Base-by-base conservation (phyloP, 2,329 filamentous ascomycete genomes). In the Colletotrichum graminicola region DNA sequence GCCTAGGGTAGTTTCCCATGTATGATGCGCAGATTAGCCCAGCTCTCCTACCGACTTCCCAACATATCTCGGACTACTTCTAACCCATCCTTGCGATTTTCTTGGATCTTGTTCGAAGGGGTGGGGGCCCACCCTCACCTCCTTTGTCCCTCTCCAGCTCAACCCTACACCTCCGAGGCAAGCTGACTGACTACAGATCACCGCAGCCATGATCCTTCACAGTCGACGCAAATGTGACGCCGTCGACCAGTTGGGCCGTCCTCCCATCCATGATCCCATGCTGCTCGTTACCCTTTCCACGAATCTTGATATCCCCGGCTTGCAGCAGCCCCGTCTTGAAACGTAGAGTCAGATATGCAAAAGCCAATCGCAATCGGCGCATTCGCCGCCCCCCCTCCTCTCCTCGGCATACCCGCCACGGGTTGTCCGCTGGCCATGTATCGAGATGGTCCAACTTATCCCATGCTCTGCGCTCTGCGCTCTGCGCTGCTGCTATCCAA, bases 261-360 rank as follows among this genome's bases (percentile, higher is more conserved):
- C 52, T 69, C 55, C 67, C 70, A 56, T 71, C 29, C 29, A 29
- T 29, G 29, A 29, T 29, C 66, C 62, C 55, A 70, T 72, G 55
- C 56, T 66, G 52, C 62, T 55, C 39, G 45, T 68, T 45, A 59
- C 59, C 43, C 34, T 62, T 62, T 71, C 41, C 66, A 65, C 61
- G 32, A 61, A 72, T 65, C 69, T 72, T 56, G 39, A 59, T 62
- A 72, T 71, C 61, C 61, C 61, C 57, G 54, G 61, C 66, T 62
- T 71, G 66, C 70, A 66, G 55, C 66, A 56, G 26, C 70, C 67
- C 62, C 49, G 41, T 66, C 67, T 72, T 71, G 70, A 72, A 72
- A 72, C 70, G 56, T 66, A 34, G 70, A 72, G 61, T 55, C 49
- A 62, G 67, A 57, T 61, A 62, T 49, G 29, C 49, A 66, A 8